phyloP scores from a whole-genome alignment of 2,329 filamentous ascomycete genomes.

The Cladophialophora chaetospira region DNA sequence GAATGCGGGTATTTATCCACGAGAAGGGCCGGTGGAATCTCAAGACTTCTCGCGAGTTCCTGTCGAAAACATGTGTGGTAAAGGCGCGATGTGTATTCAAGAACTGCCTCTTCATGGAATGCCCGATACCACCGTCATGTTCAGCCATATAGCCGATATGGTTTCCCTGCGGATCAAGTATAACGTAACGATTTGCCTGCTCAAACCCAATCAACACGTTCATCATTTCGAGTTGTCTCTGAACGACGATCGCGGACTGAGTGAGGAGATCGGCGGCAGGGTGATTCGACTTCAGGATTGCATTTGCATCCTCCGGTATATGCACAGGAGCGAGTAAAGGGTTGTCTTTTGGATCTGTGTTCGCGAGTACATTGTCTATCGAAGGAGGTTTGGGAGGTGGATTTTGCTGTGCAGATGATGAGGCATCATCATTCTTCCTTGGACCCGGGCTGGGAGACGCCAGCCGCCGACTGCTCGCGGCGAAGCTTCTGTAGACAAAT shows the following conservation, averaged over 20 bases:
- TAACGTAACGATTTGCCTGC: conserved; percentile 67
- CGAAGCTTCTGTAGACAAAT: conserved; percentile 10
- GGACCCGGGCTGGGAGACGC: background rate
- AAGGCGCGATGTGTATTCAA: conserved; percentile 65
- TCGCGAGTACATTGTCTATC: conserved; percentile 40
- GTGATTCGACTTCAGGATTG: conserved; percentile 59
- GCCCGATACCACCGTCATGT: conserved; percentile 61
- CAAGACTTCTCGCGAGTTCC: conserved; percentile 61
- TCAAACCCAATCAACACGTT: conserved; percentile 68
- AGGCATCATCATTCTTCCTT: conserved; percentile 17
- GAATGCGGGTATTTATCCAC: conserved; percentile 63
- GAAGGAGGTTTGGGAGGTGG: conserved; percentile 44
- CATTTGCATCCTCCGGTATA: conserved; percentile 62
- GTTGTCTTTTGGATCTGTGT: conserved; percentile 49
- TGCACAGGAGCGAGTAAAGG: conserved; percentile 61
- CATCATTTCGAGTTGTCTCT: conserved; percentile 66
- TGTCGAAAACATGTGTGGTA: conserved; percentile 66
- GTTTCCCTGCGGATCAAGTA: conserved; percentile 64
- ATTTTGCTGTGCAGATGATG: background rate
- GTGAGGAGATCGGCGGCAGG: conserved; percentile 60
- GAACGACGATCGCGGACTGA: conserved; percentile 64
- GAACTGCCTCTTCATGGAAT: conserved; percentile 60
- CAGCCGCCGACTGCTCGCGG: background rate
- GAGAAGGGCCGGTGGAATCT: conserved; percentile 65
- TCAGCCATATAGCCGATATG: conserved; percentile 67